phyloP scores from a whole-genome alignment of 352 stramenopile genomes.

The Phytophthora sp. region DNA sequence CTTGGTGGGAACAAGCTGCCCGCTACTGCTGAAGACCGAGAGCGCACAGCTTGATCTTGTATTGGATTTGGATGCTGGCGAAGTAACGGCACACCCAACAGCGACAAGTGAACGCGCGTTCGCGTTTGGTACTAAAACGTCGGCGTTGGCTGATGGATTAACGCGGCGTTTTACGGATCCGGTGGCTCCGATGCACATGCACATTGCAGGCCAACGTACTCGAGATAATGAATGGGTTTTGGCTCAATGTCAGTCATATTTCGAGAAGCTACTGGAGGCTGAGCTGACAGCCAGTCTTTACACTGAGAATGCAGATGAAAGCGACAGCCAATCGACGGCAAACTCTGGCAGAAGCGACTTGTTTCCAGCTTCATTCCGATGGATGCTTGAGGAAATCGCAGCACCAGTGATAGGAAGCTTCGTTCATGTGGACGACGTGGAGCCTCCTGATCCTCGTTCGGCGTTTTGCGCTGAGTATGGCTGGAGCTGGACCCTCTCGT shows the following conservation, averaged over 20 bases:
- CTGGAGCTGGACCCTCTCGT: slow-evolving; percentile 63
- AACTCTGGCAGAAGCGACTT: slow-evolving; percentile 30
- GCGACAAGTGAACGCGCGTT: slow-evolving; percentile 60
- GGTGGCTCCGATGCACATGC: slow-evolving; percentile 31
- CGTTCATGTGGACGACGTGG: slow-evolving; percentile 21
- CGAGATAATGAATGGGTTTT: slow-evolving; percentile 68
- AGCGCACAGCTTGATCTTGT: slow-evolving; percentile 60
- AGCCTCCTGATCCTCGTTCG: slow-evolving; percentile 31
- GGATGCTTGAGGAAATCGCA: slow-evolving; percentile 60
- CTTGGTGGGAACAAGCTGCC: slow-evolving; percentile 60
- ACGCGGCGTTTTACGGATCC: slow-evolving; percentile 24
- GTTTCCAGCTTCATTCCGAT: slow-evolving; percentile 50
- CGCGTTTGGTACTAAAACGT: slow-evolving; percentile 49
- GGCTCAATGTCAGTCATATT: slow-evolving; percentile 65
- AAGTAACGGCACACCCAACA: slow-evolving; percentile 61
- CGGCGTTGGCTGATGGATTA: slow-evolving; percentile 36
- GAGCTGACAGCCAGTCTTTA: slow-evolving; percentile 37
- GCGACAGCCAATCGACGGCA: not conserved
- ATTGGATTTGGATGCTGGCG: slow-evolving; percentile 61
- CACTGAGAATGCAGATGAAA: slow-evolving; percentile 14
- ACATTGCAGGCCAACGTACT: slow-evolving; percentile 26
- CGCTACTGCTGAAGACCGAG: slow-evolving; percentile 59
- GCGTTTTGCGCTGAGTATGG: slow-evolving; percentile 65
- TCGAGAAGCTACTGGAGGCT: slow-evolving; percentile 61
- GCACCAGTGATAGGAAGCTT: slow-evolving; percentile 49